phyloP scores from a whole-genome alignment of 495 filamentous ascomycete species.

The Aspergillus homomorphus region DNA sequence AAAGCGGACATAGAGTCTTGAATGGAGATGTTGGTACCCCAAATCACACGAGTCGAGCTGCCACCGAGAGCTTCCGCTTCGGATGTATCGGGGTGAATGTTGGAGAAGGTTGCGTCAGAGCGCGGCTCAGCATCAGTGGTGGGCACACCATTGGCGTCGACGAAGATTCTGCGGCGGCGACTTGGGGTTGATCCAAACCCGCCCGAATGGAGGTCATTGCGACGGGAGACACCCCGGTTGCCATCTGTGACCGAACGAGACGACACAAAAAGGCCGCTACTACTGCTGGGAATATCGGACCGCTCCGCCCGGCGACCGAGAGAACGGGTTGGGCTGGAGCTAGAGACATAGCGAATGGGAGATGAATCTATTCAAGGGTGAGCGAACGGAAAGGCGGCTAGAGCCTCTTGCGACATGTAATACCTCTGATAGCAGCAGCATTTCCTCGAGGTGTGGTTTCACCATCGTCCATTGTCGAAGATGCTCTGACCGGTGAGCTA shows the following conservation, averaged over 20 bases:
- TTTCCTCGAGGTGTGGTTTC: conserved; percentile 76
- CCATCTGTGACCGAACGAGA: conserved; percentile 51
- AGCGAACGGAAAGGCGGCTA: background rate
- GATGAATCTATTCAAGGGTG: conserved; percentile 65
- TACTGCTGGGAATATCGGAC: conserved; percentile 68
- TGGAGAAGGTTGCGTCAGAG: conserved; percentile 87
- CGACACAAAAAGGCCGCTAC: conserved; percentile 82
- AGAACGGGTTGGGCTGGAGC: conserved; percentile 72
- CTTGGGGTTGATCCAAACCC: conserved; percentile 61
- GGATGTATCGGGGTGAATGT: conserved; percentile 81
- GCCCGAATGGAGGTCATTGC: conserved; percentile 82
- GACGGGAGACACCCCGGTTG: conserved; percentile 49
- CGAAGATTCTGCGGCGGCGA: conserved; percentile 68
- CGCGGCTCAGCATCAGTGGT: conserved; percentile 49
- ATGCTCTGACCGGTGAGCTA: conserved; percentile 66
- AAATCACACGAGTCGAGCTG: conserved; percentile 76
- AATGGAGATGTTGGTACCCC: conserved; percentile 96
- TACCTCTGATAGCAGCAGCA: conserved; percentile 61
- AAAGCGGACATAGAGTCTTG: conserved; percentile 81
- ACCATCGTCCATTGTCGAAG: conserved; percentile 53
- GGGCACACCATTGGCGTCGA: conserved; percentile 77
- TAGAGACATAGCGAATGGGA: conserved; percentile 82
- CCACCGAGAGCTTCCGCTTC: conserved; percentile 88
- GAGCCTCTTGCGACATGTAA: conserved; percentile 11
- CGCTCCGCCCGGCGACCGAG: conserved; percentile 50